phyloP scores from a whole-genome alignment of 2,329 filamentous ascomycete species.

The Domatiomyces globalis region DNA sequence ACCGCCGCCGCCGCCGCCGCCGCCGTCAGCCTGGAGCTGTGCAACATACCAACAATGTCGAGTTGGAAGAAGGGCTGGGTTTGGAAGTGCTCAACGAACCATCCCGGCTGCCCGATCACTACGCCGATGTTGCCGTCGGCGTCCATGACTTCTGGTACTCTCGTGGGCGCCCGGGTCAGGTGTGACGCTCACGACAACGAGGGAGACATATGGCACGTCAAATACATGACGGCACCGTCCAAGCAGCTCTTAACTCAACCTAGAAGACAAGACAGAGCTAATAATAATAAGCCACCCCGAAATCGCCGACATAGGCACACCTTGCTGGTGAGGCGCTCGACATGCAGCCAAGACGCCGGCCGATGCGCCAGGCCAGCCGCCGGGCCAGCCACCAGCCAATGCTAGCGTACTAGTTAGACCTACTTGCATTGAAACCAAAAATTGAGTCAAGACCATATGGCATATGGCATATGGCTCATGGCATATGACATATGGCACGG shows the following conservation, averaged over 20 bases:
- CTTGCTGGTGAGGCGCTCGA: neutral
- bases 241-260: neutral
- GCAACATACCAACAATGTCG: constrained; percentile 35
- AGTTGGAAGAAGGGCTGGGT: constrained; percentile 31
- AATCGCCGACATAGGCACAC: neutral
- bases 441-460: too few species aligned
- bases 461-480: neutral
- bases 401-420: too few species aligned
- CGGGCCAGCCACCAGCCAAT: too few species aligned
- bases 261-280: too few species aligned
- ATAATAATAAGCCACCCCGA: neutral
- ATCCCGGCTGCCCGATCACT: neutral
- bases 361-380: too few species aligned
- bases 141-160: neutral
- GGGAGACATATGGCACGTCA: neutral
- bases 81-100: neutral
- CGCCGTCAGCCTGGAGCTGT: neutral
- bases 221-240: neutral
- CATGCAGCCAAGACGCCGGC: neutral
- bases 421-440: too few species aligned
- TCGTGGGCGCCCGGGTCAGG: neutral
- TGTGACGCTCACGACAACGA: neutral
- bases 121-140: neutral
- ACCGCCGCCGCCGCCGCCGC: neutral
- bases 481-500: neutral